Percentiles rank a stretch among this genome's conserved stretches.
phyloP scores from a whole-genome alignment of 768 basidiomycete genomes.

The Leccinellum rugosiceps region DNA sequence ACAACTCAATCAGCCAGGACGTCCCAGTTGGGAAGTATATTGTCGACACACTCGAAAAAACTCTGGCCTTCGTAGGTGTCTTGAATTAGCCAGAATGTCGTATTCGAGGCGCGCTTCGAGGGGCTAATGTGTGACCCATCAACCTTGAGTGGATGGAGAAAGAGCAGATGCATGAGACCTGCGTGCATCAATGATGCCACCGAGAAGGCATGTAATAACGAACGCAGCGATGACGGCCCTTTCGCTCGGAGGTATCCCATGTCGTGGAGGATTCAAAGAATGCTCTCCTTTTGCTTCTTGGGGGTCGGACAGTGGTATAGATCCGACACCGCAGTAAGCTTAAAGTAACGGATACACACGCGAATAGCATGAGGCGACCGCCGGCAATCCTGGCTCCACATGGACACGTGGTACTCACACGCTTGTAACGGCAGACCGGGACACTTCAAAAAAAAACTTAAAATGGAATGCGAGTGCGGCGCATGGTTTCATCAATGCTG shows the following conservation, averaged over 20 bases:
- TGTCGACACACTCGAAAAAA: conserved; percentile 63
- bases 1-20: conserved; percentile 5
- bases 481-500: conserved; percentile 13
- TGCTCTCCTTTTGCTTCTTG: neutral
- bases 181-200: conserved; percentile 14
- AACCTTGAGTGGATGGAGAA: neutral
- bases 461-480: neutral
- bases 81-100: conserved; percentile 64
- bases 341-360: conserved; percentile 12
- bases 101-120: conserved; percentile 20
- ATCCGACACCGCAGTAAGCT: conserved; percentile 16
- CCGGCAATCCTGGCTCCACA: neutral
- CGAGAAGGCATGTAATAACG: conserved; percentile 14
- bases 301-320: neutral
- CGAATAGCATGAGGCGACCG: conserved; percentile 17
- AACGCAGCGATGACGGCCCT: conserved; percentile 6
- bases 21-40: neutral
- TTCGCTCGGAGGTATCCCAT: conserved; percentile 14
- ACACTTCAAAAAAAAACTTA: neutral
- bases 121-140: neutral
- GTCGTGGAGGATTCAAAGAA: conserved; percentile 6
- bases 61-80: conserved; percentile 62
- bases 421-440: neutral
- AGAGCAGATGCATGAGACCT: conserved; percentile 1
- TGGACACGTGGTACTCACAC: neutral